Evolutionary conservation across 2,329 filamentous ascomycete species (phyloP).

Genomic region (Botrytis cinerea): DNA sequence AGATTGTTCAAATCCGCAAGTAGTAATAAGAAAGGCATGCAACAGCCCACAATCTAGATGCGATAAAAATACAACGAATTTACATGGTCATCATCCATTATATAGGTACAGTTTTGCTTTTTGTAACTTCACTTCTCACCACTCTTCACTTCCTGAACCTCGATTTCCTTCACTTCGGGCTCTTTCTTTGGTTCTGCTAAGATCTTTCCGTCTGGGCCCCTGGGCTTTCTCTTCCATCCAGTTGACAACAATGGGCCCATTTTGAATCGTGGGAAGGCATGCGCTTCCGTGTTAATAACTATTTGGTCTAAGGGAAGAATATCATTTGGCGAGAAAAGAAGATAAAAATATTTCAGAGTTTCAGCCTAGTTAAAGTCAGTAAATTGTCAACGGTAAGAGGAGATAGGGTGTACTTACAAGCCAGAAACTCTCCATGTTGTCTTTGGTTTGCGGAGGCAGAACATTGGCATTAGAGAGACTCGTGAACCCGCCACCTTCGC

Average conservation of each 20-base stretch:
- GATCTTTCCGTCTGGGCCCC: conserved; percentile 46
- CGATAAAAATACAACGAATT: conserved; percentile 24
- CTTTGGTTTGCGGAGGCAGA: conserved; percentile 67
- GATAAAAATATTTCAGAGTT: conserved; percentile 96
- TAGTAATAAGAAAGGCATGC: neutral
- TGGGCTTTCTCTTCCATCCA: conserved; percentile 74
- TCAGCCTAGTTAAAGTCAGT: conserved; percentile 65
- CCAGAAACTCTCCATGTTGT: conserved; percentile 99
- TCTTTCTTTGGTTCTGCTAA: conserved; percentile 33
- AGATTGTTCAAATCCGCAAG: neutral
- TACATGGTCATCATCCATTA: conserved; percentile 21
- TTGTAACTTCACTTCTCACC: neutral
- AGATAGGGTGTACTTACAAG: conserved; percentile 59
- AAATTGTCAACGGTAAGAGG: neutral
- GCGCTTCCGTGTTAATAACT: conserved; percentile 95
- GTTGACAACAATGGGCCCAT: conserved; percentile 76
- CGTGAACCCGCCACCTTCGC: conserved; percentile 78
- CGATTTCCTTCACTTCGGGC: conserved; percentile 25
- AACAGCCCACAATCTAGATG: conserved; percentile 5
- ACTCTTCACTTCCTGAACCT: conserved; percentile 29
- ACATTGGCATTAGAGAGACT: conserved; percentile 74
- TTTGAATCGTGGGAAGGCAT: conserved; percentile 85
- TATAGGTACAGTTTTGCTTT: conserved; percentile 28
- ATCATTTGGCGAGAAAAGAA: conserved; percentile 84
- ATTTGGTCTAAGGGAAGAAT: conserved; percentile 82